Evolutionary conservation across 805 yeast species (phyloP), one percentile per base, ranked within the genome.

Genomic region (Scheffersomyces coipomensis): DNA sequence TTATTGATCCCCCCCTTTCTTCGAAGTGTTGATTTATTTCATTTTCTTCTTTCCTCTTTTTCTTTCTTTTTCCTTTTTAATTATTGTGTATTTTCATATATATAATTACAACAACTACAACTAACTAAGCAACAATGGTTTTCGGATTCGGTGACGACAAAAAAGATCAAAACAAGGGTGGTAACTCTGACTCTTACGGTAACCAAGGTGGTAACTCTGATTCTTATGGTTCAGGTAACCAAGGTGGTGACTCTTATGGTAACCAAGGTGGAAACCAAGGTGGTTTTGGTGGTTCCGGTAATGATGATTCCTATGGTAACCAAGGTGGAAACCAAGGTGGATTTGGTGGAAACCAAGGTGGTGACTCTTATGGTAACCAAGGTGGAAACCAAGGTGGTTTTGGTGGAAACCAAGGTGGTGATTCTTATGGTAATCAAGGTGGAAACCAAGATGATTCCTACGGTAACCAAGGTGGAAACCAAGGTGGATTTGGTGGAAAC

Each of bases 121-220:
- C 24, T 13, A 34, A 29, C 25, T 17, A 32, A 41, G 18, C 17
- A 37, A 55, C 32, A 49, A 62, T 61, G 67, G 67, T 54, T 46
- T 61, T 62, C 44, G 68, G 66, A 32, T 58, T 61, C 29, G 66
- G 65, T 33, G 49, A 48, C 35, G 55, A 56, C 51, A 48, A 55
- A 45, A 44, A 48, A 35, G 34, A 52, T 39, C 35, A 56, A 64
- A 36, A 39, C 46, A 34, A 45, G 30, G 39, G 43, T 26, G 44
- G 37, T 21, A 27, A 37, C 35, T 24, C 27, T 12, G 50, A 52
- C 29, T 44, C 40, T 26, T 44, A 38, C 31, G 48, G 27, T 24
- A 33, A 36, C 44, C 26, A 42, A 29, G 42, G 38, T 25, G 39
- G 31, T 18, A 23, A 33, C 23, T 21, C 23, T 19, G 51, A 42